Evolutionary conservation across 148 eudicot species (phyloP).

Genomic region (Rhododendron kiyosumense): DNA sequence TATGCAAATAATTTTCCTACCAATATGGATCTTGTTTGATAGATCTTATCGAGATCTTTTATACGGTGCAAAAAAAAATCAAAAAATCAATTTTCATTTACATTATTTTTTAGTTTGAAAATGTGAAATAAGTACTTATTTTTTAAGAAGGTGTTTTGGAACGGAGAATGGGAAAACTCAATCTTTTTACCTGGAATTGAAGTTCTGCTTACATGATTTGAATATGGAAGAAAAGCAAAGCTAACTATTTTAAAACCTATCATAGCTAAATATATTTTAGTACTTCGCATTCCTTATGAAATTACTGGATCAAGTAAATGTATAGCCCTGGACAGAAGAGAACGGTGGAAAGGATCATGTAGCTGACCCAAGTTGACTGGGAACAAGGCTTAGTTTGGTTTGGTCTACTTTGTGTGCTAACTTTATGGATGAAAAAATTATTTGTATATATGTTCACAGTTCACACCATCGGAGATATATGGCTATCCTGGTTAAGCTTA

Average conservation of each 20-base stretch:
- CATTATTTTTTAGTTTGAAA: no score
- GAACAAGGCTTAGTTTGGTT: background rate
- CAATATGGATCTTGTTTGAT: no score
- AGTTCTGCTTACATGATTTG: background rate
- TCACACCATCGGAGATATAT: background rate
- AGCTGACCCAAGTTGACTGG: background rate
- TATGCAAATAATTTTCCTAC: no score
- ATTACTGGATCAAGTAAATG: background rate
- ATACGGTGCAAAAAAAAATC: no score
- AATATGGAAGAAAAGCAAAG: background rate
- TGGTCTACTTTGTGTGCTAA: background rate
- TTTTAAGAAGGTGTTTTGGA: no score
- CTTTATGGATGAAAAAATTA: background rate
- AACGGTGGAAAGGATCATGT: background rate
- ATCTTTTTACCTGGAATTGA: background rate
- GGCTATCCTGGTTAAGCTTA: background rate
- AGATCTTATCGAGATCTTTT: no score
- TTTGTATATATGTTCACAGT: background rate
- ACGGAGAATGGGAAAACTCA: background rate
- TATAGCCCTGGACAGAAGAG: background rate
- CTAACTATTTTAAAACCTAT: background rate
- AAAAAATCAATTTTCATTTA: no score
- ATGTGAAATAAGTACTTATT: no score
- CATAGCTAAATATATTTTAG: background rate
- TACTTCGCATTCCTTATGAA: background rate